Base-by-base conservation (phyloP, 2,329 filamentous ascomycete species). In the Thielaviopsis ethacetica region DNA sequence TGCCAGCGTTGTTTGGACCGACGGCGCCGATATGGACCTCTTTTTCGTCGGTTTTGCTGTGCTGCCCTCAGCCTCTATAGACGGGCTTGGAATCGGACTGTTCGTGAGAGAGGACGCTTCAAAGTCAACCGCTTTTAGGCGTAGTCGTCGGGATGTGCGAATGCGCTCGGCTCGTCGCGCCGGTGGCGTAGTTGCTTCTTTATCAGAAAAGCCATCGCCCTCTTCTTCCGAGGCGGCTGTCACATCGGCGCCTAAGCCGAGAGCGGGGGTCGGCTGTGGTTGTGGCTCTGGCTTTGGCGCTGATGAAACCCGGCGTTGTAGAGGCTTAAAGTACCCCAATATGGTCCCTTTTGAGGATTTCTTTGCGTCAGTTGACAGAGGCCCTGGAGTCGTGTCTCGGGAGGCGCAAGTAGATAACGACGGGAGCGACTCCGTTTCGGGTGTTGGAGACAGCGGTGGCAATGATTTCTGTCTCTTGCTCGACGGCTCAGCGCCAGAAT, bases 1-100 rank as follows among this genome's bases (percentile, higher is more conserved):
- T 38, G 75, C 75, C n/a, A 75, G 67, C 1, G 72, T 75, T 1
- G 71, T 75, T 56, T 75, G 73, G 0, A 75, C 21, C 15, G 44
- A 49, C 5, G 44, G 44, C n/a, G 44, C 44, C 9, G 44, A 49
- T 49, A 49, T 19, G 5, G 44, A 49, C n/a, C 44, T 19, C n/a
- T 21, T 49, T 12, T 49, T 49, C 2, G n/a, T 3, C 9, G n/a
- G n/a, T 13, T 21, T 49, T 49, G 44, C n/a, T 7, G 7, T 21
- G n/a, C n/a, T 49, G 19, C 65, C 1, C 56, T 59, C 24, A 2
- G 15, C 6, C 24, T 27, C 22, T 7, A 17, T 19, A 27, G 22
- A 26, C 12, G 51, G 15, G 13, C 51, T 59, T 10, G 41, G 22
- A 19, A 38, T 27, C 19, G 57, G 41, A 52, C 57, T 56, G 17